Conservation (phyloP, 345 rosid genomes). For the Eucalyptus curtisii region DNA sequence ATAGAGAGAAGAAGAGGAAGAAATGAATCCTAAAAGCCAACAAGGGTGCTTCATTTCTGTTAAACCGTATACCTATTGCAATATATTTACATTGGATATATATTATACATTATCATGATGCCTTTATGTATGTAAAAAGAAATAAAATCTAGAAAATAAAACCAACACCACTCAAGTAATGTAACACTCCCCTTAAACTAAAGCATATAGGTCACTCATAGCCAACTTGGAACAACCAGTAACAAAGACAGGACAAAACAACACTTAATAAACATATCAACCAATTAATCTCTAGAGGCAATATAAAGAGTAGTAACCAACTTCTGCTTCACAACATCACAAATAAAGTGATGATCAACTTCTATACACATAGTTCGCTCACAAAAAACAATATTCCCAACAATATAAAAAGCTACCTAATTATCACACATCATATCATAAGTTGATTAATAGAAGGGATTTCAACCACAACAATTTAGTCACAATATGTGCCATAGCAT, state of each 20-base stretch:
- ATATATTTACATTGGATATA: too few species aligned
- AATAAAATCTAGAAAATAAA: too few species aligned
- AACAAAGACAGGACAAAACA: background rate
- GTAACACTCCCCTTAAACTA: too few species aligned
- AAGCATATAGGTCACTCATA: background rate
- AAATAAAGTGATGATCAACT: background rate
- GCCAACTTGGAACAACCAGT: background rate
- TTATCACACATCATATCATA: background rate
- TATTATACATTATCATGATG: background rate
- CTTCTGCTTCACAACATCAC: background rate
- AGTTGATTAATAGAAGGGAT: background rate
- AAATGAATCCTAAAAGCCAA: background rate
- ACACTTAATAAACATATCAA: background rate
- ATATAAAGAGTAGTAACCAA: background rate
- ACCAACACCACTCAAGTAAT: background rate
- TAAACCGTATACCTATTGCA: background rate
- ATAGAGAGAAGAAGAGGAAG: background rate
- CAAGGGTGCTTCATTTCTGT: background rate
- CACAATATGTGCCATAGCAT: too few species aligned
- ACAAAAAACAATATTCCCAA: fast-evolving
- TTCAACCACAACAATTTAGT: background rate
- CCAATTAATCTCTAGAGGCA: background rate
- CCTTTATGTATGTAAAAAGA: background rate
- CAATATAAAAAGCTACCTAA: too few species aligned
- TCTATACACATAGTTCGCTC: fast-evolving